These are phyloP conservation scores for Diplodia mutila DNA, from an alignment of 2,329 filamentous ascomycete species.

Conservation along the genomic window DNA sequence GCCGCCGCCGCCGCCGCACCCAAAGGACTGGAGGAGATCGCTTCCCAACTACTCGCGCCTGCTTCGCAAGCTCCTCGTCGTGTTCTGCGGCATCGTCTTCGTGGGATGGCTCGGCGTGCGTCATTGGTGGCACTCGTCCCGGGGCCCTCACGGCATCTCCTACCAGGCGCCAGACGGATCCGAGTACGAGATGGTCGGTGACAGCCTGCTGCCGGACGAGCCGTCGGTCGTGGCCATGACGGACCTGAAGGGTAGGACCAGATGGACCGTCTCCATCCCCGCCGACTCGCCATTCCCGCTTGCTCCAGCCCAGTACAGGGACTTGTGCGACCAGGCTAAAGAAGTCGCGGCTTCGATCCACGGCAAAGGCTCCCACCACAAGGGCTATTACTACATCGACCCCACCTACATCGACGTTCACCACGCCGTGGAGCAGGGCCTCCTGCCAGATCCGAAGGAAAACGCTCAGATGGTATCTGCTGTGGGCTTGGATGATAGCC, in stretches of 20 bases:
- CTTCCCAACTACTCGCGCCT: slow-evolving; percentile 56
- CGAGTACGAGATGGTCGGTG: slow-evolving; percentile 69
- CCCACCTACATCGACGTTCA: slow-evolving; percentile 73
- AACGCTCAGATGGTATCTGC: slow-evolving; percentile 35
- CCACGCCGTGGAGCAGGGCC: slow-evolving; percentile 68
- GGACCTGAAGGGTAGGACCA: slow-evolving; percentile 65
- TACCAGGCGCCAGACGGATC: slow-evolving; percentile 40
- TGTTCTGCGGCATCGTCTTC: slow-evolving; percentile 53
- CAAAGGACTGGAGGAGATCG: slow-evolving; percentile 65
- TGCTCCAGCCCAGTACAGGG: slow-evolving; percentile 65
- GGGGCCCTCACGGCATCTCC: background rate
- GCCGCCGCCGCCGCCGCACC: slow-evolving; percentile 68
- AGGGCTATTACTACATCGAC: slow-evolving; percentile 65
- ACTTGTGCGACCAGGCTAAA: slow-evolving; percentile 69
- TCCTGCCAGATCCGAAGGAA: slow-evolving; percentile 56
- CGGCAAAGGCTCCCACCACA: slow-evolving; percentile 42
- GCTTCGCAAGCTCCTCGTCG: slow-evolving; percentile 60
- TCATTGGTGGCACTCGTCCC: slow-evolving; percentile 3
- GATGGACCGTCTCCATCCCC: slow-evolving; percentile 84
- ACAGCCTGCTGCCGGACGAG: slow-evolving; percentile 68
- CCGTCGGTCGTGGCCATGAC: slow-evolving; percentile 73
- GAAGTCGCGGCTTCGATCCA: slow-evolving; percentile 58
- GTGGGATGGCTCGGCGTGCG: slow-evolving; percentile 32
- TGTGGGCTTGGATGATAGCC: slow-evolving; percentile 30
- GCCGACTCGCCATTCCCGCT: slow-evolving; percentile 69